Conservation (phyloP, 148 eudicot genomes). For the Silene latifolia region DNA sequence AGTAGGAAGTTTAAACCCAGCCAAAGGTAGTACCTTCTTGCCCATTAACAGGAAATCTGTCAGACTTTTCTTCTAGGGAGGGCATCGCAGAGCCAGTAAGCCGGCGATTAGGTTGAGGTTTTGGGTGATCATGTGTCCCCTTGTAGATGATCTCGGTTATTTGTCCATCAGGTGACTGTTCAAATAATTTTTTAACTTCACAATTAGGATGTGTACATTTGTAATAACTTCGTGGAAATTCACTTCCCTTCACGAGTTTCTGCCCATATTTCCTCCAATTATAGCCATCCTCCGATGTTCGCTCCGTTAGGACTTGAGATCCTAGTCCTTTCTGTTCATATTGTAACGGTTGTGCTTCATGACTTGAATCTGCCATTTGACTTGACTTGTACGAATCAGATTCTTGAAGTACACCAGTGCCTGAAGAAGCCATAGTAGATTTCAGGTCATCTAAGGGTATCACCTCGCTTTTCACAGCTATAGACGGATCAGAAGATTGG, state of each 20-base stretch:
- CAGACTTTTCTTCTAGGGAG: slow-evolving; percentile 66
- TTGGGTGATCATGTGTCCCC: slow-evolving; percentile 95
- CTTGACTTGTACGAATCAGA: slow-evolving; percentile 41
- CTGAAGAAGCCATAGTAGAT: slow-evolving; percentile 27
- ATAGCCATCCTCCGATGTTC: slow-evolving; percentile 93
- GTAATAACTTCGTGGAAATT: slow-evolving; percentile 95
- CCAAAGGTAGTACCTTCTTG: slow-evolving; percentile 55
- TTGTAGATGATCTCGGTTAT: slow-evolving; percentile 89
- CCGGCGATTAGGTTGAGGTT: slow-evolving; percentile 89
- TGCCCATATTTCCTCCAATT: slow-evolving; percentile 99
- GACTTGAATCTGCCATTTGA: slow-evolving; percentile 35
- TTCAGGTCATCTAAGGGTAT: slow-evolving; percentile 34
- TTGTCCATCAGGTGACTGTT: slow-evolving; percentile 82
- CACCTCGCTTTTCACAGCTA: slow-evolving; percentile 41
- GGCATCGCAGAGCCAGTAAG: slow-evolving; percentile 72
- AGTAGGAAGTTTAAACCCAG: background rate
- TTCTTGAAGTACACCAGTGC: slow-evolving; percentile 32
- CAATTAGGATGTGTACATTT: slow-evolving; percentile 95
- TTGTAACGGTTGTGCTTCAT: slow-evolving; percentile 39
- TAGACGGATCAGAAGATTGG: slow-evolving; percentile 38
- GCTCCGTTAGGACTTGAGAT: slow-evolving; percentile 52
- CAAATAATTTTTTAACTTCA: slow-evolving; percentile 94
- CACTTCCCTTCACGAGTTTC: slow-evolving; percentile 97
- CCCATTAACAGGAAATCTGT: slow-evolving; percentile 42
- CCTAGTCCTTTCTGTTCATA: slow-evolving; percentile 48